Base-by-base conservation (phyloP, 2,329 filamentous ascomycete genomes). In the Tolypocladium amazonense region DNA sequence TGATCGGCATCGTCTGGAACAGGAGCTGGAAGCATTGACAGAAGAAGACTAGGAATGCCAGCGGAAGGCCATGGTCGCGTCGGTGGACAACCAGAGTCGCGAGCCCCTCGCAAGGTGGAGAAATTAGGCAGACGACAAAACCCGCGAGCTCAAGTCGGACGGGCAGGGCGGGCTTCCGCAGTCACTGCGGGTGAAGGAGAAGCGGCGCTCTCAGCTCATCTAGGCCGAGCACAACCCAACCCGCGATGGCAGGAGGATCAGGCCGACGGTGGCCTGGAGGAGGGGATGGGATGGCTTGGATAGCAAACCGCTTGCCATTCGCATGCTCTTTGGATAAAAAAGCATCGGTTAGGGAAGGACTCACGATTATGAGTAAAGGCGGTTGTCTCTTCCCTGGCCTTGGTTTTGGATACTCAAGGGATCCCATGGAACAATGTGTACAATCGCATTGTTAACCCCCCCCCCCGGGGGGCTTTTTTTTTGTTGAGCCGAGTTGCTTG, bases 41-140 rank as follows among this genome's bases (percentile, higher is more conserved):
- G 79, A 76, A 1, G 82, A 83, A 62, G 81, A 83, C 59, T 78
- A 81, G 68, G 74, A 73, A 61, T 80, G 80, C 20, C 81, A 83
- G 61, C 82, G 78, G 64, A 77, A 77, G 18, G 80, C 81, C 1
- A 76, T 80, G 23, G 70, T 84, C 41, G 80, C 85, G 6, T 75
- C 81, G 60, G 62, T 83, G 41, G 80, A 83, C 59, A 79, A 79
- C 56, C 62, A 77, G 53, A 81, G 82, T n/a, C 72, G 37, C 37
- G 12, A 38, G 18, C 38, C 6, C 15, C 38, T 18, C 15, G 38
- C 38, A 41, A 20, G 15, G 38, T 18, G 3, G 6, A 66, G 63
- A 15, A 68, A 73, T 58, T 73, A 54, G 50, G 35, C 25, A 33
- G 35, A n/a, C 4, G 7, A 38, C 43, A n/a, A 15, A 4, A 8